Evolutionary conservation across 2,329 filamentous ascomycete species (phyloP), one percentile per base, ranked within the genome.

Genomic region (Ophiostoma quercus): DNA sequence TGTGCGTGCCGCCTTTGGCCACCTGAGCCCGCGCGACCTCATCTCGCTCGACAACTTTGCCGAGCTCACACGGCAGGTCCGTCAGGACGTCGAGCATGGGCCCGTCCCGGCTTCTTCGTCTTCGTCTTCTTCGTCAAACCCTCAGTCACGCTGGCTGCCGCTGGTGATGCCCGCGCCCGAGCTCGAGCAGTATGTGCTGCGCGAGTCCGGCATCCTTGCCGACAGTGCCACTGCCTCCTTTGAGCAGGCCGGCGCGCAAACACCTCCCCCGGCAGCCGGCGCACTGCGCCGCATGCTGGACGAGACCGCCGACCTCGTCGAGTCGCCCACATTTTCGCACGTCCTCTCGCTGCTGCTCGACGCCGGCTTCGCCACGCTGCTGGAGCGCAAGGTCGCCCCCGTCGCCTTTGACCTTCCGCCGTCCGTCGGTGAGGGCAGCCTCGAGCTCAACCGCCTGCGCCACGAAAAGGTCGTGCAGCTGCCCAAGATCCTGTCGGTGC

Each of bases 221-320:
- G 83, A 86, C 71, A 82, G 83, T 41, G 77, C 78, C 79, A 73
- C 82, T 75, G 63, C 79, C 76, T 72, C 79, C 62, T 75, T 32
- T 76, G 73, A 67, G 74, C 74, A 71, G 70, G 77, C 47, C 3
- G 54, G 65, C 25, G 25, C 62, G 1, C 14, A 34, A 9, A 25
- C 79, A 8, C 75, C 78, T 3, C 75, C 80, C 19, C 75, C 80
- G n/a, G n/a, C 71, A 57, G 78, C 84, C 12, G 78, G 80, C 7
- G 86, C 88, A 1, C 86, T 99, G 70, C 88, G 94, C 70, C 90
- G 91, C 71, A 86, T 99, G 25, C 86, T 99, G 1, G 94, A 99
- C 77, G 95, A 99, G 82, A 98, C 95, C 1, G 92, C 94, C 54
- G 95, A 99, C 77, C 86, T 99, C 32, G 90, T 98, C 76, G 95